Evolutionary conservation across 2,329 filamentous ascomycete species (phyloP), one percentile per base, ranked within the genome.

Genomic region (Exophiala sp.): DNA sequence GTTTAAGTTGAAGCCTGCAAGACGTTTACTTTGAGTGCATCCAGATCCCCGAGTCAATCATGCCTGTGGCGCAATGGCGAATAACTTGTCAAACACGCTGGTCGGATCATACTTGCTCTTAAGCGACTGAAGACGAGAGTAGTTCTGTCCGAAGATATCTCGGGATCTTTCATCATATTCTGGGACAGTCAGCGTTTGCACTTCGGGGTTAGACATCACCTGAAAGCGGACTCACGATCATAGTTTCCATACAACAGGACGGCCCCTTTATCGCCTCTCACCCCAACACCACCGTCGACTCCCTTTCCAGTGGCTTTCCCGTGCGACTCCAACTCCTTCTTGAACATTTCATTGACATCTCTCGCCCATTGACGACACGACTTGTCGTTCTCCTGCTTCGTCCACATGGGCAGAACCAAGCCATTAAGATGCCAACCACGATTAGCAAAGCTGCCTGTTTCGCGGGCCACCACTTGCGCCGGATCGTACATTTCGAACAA

Each of bases 71-170:
- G 55, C 48, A 40, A 73, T 68, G 0, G 70, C 65, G 34, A 72
- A 70, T 65, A 72, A 69, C 58, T 76, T 77, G 41, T 73, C 68
- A 60, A 78, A 79, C 14, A 77, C 61, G 57, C 75, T 77, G 3
- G 54, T 66, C 2, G 76, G 74, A 59, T 78, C 76, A 54, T 77
- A 78, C 48, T 67, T 66, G 16, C 67, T 69, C 65, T 79, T 78
- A 38, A 78, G 60, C 4, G 62, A 59, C 57, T 72, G 69, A 41
- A 79, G 59, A 6, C 69, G 64, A 2, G 60, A 58, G 36, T 73
- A 71, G 50, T 78, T 76, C 10, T 67, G 66, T 2, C 76, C 76
- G 58, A 76, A 78, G 38, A 76, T 71, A 46, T 74, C 72, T 20
- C 53, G 50, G 6, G 54, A 58, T 39, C 48, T 59, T 35, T 62